Evolutionary conservation across 148 eudicot genomes (phyloP).

Genomic region (Silene conica): DNA sequence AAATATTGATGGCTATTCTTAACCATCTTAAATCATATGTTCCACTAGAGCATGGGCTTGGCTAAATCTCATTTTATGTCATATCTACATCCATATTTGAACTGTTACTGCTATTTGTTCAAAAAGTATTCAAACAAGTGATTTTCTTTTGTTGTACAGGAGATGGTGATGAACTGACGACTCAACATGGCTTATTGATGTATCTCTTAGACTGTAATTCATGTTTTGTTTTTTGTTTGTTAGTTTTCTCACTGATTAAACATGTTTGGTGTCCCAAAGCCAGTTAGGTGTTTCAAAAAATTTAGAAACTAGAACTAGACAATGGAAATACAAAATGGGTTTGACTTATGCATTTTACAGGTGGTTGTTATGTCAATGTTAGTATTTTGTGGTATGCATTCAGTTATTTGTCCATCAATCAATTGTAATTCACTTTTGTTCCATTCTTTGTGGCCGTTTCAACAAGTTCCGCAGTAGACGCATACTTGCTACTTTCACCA

Average conservation of each 20-base stretch:
- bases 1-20: background rate
- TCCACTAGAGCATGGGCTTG: background rate
- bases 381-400: background rate
- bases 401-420: background rate
- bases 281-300: background rate
- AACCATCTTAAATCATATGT: background rate
- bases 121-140: background rate
- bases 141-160: slow-evolving; percentile 35
- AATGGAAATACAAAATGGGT: background rate
- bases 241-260: background rate
- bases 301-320: background rate
- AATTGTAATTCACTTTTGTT: background rate
- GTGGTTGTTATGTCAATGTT: background rate
- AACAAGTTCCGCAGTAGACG: too few relatives aligned
- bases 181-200: background rate
- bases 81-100: background rate
- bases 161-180: background rate
- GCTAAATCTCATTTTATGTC: background rate
- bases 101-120: background rate
- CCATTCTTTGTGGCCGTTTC: background rate
- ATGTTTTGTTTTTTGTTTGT: background rate
- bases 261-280: background rate
- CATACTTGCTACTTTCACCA: background rate
- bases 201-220: background rate
- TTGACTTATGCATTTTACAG: background rate